Percentiles rank a stretch among this genome's conserved stretches.
Evolutionary conservation across 1,139 yeast genomes (phyloP).

Genomic region (Hyphopichia fennica): DNA sequence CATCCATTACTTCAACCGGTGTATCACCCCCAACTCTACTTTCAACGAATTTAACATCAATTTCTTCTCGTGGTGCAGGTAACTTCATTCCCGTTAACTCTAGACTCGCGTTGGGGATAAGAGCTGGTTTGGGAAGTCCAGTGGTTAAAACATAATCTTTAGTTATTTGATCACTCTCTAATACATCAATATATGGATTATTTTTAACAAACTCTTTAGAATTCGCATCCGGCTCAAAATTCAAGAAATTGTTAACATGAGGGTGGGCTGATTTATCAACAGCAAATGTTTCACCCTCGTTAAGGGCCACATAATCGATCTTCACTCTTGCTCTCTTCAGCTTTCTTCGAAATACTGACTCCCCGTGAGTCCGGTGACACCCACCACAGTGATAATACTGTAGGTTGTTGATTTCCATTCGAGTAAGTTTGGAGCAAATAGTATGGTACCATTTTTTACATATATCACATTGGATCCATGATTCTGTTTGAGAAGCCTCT

Average conservation of each 20-base stretch:
- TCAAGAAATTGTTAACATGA: slow-evolving; percentile 46
- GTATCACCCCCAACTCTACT: slow-evolving; percentile 61
- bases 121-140: slow-evolving; percentile 27
- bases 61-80: slow-evolving; percentile 34
- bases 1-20: slow-evolving; percentile 86
- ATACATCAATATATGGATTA: slow-evolving; percentile 15
- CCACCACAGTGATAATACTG: slow-evolving; percentile 54
- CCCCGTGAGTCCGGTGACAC: slow-evolving; percentile 51
- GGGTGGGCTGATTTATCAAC: slow-evolving; percentile 62
- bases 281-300: slow-evolving; percentile 69
- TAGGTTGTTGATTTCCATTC: slow-evolving; percentile 38
- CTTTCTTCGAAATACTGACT: slow-evolving; percentile 52
- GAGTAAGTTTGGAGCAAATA: slow-evolving; percentile 45
- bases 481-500: not conserved
- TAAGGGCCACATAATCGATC: slow-evolving; percentile 77
- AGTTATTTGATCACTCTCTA: slow-evolving; percentile 26
- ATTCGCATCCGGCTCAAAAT: slow-evolving; percentile 18
- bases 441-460: slow-evolving; percentile 67
- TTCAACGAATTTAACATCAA: slow-evolving; percentile 59
- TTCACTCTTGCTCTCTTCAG: slow-evolving; percentile 54
- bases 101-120: slow-evolving; percentile 30
- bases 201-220: slow-evolving; percentile 5
- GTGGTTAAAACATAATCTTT: slow-evolving; percentile 31
- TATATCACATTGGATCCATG: slow-evolving; percentile 64
- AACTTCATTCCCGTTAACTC: slow-evolving; percentile 36